Evolutionary conservation across 2,329 filamentous ascomycete species (phyloP), one percentile per base, ranked within the genome.

Genomic region (Xylaria sp.): DNA sequence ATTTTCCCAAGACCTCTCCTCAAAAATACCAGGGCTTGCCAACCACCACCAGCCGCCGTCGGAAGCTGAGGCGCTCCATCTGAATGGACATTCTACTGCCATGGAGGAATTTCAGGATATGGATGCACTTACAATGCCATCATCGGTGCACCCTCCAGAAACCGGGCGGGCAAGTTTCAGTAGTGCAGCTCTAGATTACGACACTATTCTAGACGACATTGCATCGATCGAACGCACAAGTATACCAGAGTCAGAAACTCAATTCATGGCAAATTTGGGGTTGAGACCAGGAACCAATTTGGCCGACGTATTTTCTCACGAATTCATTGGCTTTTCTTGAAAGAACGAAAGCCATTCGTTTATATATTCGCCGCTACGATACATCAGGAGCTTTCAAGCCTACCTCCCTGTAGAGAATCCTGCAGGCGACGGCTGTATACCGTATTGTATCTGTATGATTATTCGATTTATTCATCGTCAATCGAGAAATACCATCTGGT

Each of bases 191-290:
- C 68, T 85, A 4, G 84, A 87, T 68, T 85, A 86, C 72, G 84
- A 86, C 60, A 82, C 84, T 2, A 82, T 86, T n/a, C 75, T 86
- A 53, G 84, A 86, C 62, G 84, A 86, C 63, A 79, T 87, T 32
- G 83, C 83, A 21, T 84, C 84, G n/a, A 82, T 85, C 48, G 84
- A 86, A 67, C 83, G 81, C 71, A 79, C 80, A 0, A 84, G 86
- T 62, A 79, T 81, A 42, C 79, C 87, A 53, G 85, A 87, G 29
- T 82, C 84, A 13, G 87, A 90, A 70, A 83, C 87, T 1, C 87
- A 90, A 70, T 91, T 91, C 73, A 90, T 91, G 88, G 84, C 87
- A 53, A 91, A 91, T 72, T 81, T 91, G 23, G 89, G 89, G 0
- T 90, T 91, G 75, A 87, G 85, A 1, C 88, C 89, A 0, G 88